These are phyloP conservation scores for Rubus idaeus DNA, from an alignment of 306 rosid genomes.

Conservation along the genomic window DNA sequence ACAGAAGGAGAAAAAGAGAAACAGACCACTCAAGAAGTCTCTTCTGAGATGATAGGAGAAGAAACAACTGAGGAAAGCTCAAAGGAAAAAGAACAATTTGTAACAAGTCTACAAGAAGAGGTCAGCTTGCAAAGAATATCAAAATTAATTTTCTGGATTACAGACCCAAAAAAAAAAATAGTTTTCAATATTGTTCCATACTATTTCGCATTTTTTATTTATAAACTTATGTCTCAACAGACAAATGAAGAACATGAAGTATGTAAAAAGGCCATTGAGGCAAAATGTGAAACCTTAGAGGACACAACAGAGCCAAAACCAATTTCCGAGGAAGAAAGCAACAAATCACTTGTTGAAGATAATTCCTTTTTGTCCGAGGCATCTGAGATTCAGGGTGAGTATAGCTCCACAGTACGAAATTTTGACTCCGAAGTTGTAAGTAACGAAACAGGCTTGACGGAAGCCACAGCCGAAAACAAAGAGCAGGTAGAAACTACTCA, in stretches of 20 bases:
- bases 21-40: conserved; percentile 15
- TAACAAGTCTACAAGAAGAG: conserved; percentile 20
- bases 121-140: conserved; percentile 17
- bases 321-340: conserved; percentile 22
- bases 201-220: not conserved
- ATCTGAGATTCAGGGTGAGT: not conserved
- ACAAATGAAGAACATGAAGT: conserved; percentile 12
- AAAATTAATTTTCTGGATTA: not conserved
- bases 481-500: conserved; percentile 12
- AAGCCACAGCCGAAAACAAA: conserved; percentile 17
- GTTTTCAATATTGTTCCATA: conserved; percentile 1
- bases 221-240: conserved; percentile 22
- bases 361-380: conserved; percentile 7
- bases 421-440: conserved; percentile 1
- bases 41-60: conserved; percentile 19
- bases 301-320: conserved; percentile 20
- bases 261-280: conserved; percentile 22
- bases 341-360: not conserved
- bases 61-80: conserved; percentile 7
- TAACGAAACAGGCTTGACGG: conserved; percentile 15
- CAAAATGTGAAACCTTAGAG: conserved; percentile 14
- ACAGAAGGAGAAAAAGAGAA: conserved; percentile 9
- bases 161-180: not conserved
- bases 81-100: conserved; percentile 18
- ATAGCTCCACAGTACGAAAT: conserved; percentile 5